Conservation (phyloP, 2,329 filamentous ascomycete species). For the Colletotrichum coccodes region DNA sequence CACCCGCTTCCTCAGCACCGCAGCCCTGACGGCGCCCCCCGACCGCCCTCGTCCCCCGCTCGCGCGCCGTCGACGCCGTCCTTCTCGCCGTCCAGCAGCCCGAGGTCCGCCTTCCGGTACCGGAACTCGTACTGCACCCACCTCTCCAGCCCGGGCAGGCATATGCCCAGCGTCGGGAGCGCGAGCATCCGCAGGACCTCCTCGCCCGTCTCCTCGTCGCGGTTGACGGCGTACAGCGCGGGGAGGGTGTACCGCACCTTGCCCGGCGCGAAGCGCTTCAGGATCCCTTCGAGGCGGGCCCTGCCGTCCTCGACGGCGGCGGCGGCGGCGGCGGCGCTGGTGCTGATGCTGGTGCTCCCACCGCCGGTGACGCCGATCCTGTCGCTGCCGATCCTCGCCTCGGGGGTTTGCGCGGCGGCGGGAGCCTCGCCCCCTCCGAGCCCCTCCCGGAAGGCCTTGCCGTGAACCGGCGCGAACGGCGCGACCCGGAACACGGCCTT, state of each 20-base stretch:
- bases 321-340: background rate
- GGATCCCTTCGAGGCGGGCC: slow-evolving; percentile 49
- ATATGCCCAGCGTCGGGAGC: slow-evolving; percentile 62
- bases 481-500: slow-evolving; percentile 54
- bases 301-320: slow-evolving; percentile 35
- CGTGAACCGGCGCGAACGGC: slow-evolving; percentile 56
- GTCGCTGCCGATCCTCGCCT: background rate
- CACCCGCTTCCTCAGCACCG: background rate
- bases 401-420: background rate
- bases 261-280: slow-evolving; percentile 62
- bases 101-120: slow-evolving; percentile 60
- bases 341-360: background rate
- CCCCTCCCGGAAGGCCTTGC: slow-evolving; percentile 58
- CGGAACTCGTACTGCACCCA: slow-evolving; percentile 61
- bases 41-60: background rate
- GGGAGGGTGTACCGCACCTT: slow-evolving; percentile 67
- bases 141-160: slow-evolving; percentile 55
- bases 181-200: slow-evolving; percentile 56
- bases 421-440: slow-evolving; percentile 41
- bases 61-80: background rate
- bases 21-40: background rate
- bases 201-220: slow-evolving; percentile 12
- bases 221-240: slow-evolving; percentile 59
- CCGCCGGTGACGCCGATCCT: background rate
- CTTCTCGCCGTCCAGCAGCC: slow-evolving; percentile 41